Percentiles rank a stretch among this genome's conserved stretches.
These are phyloP conservation scores for Daldinia grandis DNA, from an alignment of 495 filamentous ascomycete species.

Conservation along the genomic window DNA sequence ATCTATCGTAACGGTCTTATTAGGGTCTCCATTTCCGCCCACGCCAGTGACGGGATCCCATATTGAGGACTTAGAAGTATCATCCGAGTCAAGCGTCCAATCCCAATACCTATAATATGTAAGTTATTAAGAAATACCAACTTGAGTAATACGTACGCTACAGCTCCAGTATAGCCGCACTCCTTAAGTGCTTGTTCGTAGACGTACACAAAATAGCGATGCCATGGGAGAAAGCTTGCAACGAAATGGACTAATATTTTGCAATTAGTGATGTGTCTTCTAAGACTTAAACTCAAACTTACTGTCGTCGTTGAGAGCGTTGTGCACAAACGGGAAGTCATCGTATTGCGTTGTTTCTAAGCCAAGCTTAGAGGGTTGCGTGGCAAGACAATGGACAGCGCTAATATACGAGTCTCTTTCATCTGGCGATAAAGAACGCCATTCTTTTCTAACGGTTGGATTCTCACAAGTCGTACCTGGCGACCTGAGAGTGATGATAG, in stretches of 20 bases:
- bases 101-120: background rate
- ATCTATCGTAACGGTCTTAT: background rate
- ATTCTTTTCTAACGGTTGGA: background rate
- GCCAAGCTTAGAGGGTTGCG: background rate
- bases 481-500: background rate
- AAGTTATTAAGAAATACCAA: background rate
- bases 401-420: background rate
- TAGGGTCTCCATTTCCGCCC: background rate
- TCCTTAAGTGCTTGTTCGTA: background rate
- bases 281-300: background rate
- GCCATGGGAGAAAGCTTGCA: background rate
- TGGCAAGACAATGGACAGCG: background rate
- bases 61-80: background rate
- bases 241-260: background rate
- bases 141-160: background rate
- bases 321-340: background rate
- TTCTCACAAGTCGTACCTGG: background rate
- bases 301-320: background rate
- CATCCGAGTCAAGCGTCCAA: background rate
- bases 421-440: background rate
- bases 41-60: background rate
- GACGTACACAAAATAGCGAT: background rate
- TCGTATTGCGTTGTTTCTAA: background rate
- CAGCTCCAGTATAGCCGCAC: background rate
- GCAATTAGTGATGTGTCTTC: background rate